Evolutionary conservation across 495 filamentous ascomycete genomes (phyloP).

Genomic region (Hapsidospora chrysogenum): DNA sequence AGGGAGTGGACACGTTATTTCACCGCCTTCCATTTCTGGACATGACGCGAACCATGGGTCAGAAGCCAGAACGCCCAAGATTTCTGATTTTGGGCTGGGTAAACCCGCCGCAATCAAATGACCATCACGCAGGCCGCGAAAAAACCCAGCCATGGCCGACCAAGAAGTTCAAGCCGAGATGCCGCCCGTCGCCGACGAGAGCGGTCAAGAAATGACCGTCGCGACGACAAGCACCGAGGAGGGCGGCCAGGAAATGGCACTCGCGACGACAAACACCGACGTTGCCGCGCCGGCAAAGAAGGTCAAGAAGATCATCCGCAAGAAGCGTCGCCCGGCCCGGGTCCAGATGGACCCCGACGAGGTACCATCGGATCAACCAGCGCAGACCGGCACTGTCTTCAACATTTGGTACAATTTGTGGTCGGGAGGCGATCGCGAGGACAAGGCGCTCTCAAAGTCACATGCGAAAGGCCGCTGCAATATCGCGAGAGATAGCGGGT

Average conservation of each 20-base stretch:
- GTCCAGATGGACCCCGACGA: constrained; percentile 67
- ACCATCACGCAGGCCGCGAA: too few species aligned
- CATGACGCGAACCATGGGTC: not conserved
- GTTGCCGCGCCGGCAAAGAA: constrained; percentile 28
- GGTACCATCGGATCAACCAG: constrained; percentile 61
- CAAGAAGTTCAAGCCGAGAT: not conserved
- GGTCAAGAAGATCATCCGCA: constrained; percentile 49
- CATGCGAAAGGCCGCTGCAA: constrained; percentile 64
- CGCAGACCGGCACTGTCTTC: constrained; percentile 83
- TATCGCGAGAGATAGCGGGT: constrained; percentile 65
- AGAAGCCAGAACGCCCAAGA: not conserved
- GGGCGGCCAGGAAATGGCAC: constrained; percentile 10
- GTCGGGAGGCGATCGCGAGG: constrained; percentile 85
- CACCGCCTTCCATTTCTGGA: too few species aligned
- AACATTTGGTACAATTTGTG: constrained; percentile 97
- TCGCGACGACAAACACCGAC: constrained; percentile 24
- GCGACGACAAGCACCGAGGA: too few species aligned
- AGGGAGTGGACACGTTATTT: too few species aligned
- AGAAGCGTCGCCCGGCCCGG: constrained; percentile 50
- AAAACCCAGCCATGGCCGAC: constrained; percentile 3
- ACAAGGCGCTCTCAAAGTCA: constrained; percentile 64
- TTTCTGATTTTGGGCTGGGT: not conserved
- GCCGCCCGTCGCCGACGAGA: not conserved
- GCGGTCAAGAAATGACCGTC: too few species aligned
- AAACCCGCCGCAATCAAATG: not conserved